Percentiles rank a stretch among this genome's conserved stretches.
phyloP scores from a whole-genome alignment of 352 stramenopile species.

The Phytophthora pistaciae region DNA sequence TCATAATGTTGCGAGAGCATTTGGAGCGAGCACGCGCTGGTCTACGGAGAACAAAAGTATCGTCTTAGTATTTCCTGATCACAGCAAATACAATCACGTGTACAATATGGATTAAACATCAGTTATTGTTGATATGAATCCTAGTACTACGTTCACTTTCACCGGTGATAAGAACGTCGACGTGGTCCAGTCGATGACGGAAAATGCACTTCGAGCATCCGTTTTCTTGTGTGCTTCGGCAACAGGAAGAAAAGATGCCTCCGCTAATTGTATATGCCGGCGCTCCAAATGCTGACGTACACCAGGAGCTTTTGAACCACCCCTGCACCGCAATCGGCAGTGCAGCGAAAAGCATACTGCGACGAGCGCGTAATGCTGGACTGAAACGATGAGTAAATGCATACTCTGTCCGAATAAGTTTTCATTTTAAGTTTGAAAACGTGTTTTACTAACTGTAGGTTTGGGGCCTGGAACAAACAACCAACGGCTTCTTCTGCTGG shows the following conservation, averaged over 20 bases:
- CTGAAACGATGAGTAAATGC: not conserved
- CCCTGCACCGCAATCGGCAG: not conserved
- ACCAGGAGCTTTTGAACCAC: not conserved
- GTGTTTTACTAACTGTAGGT: not conserved
- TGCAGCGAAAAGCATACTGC: not conserved
- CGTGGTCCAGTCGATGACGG: not conserved
- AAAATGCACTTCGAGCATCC: not conserved
- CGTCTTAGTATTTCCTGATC: not conserved
- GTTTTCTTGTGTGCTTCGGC: not conserved
- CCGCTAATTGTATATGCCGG: not conserved
- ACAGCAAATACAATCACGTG: not conserved
- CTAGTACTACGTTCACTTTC: not conserved
- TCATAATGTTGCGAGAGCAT: not conserved
- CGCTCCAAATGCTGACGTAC: not conserved
- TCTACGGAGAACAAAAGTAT: not conserved
- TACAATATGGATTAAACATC: constrained; percentile 1
- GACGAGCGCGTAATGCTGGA: not conserved
- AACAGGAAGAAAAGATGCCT: not conserved
- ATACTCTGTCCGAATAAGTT: not conserved
- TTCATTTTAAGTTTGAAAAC: not conserved
- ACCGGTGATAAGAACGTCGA: too few species aligned
- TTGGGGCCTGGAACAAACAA: not conserved
- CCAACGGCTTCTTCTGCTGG: not conserved
- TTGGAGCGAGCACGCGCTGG: not conserved
- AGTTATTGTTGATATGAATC: not conserved